Evolutionary conservation across 2,329 filamentous ascomycete species (phyloP).

Genomic region (Aspergillus pseudoglaucus): DNA sequence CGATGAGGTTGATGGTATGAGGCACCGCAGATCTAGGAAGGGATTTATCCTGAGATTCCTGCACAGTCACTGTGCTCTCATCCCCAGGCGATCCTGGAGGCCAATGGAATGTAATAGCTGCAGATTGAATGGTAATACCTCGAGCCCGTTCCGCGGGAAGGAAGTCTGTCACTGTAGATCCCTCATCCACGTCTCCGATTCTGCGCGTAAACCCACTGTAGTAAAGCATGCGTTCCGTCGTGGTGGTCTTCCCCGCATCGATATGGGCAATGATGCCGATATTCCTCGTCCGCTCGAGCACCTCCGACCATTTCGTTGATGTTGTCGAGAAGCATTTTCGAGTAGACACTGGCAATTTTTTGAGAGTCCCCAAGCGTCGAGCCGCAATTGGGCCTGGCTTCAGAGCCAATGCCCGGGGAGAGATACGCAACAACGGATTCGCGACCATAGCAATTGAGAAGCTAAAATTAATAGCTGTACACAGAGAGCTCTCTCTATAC

Average conservation of each 20-base stretch:
- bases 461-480: too few relatives aligned
- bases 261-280: conserved; percentile 99
- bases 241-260: conserved; percentile 97
- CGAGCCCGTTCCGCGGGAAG: conserved; percentile 84
- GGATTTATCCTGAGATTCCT: conserved; percentile 25
- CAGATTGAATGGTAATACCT: conserved; percentile 96
- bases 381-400: conserved; percentile 1
- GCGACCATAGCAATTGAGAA: conserved; percentile 17
- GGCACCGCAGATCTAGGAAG: conserved; percentile 47
- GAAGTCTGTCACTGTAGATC: conserved; percentile 95
- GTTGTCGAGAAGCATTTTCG: conserved; percentile 21
- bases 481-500: neutral
- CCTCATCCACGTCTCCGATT: conserved; percentile 92
- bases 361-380: conserved; percentile 3
- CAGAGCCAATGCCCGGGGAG: conserved; percentile 16
- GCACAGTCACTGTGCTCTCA: conserved; percentile 8
- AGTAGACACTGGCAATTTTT: neutral
- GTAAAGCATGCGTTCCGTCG: conserved; percentile 97
- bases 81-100: conserved; percentile 47
- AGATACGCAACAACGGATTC: conserved; percentile 25
- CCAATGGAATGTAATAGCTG: conserved; percentile 93
- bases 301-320: conserved; percentile 16
- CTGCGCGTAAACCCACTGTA: conserved; percentile 85
- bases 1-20: conserved; percentile 83
- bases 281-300: conserved; percentile 67